Base-by-base conservation (phyloP, 768 basidiomycete genomes). In the Lentinula raphanica region DNA sequence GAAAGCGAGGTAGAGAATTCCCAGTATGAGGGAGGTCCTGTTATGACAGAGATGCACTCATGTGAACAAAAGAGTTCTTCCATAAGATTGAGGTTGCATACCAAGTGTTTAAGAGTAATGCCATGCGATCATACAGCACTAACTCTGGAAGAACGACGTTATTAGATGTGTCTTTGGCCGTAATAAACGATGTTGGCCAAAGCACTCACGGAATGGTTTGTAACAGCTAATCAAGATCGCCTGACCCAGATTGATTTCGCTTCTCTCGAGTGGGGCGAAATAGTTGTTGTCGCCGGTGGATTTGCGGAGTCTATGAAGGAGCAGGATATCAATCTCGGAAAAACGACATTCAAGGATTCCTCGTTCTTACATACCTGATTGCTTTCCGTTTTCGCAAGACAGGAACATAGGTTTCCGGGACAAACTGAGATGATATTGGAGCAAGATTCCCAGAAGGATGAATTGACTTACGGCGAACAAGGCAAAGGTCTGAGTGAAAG, bases 401-500 rank as follows among this genome's bases (percentile, higher is more conserved):
- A 0, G 89, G 86, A 2, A 67, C 69, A 64, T 83, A 91, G 0
- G 90, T 90, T 72, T 93, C 92, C 1, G 87, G 87, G 0, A 89
- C 80, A 36, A 87, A 65, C 81, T 89, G 54, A 7, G 27, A 7
- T 4, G 3, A 48, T 36, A 21, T 54, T 12, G n/a, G 12, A 3
- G 13, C 38, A 32, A 36, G 27, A 53, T 19, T 42, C 27, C 12
- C 28, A 28, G 11, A 11, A 29, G 4, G 8, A 31, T 25, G 13
- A 11, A 13, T 12, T 23, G 11, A 69, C 79, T 62, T 61, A 86
- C 86, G 42, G 80, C 23, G 48, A 83, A 65, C 7, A 93, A 70
- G 0, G 80, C 72, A 7, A 79, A 49, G 8, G 77, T 68, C 67
- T 90, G 78, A 2, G 70, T 70, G 49, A 80, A 82, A 0, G 80